A percentile compares a stretch with the other conserved stretches of the same genome.
These are phyloP conservation scores for Ophiocordyceps robertsii DNA, from an alignment of 2,329 filamentous ascomycete species.

Conservation along the genomic window DNA sequence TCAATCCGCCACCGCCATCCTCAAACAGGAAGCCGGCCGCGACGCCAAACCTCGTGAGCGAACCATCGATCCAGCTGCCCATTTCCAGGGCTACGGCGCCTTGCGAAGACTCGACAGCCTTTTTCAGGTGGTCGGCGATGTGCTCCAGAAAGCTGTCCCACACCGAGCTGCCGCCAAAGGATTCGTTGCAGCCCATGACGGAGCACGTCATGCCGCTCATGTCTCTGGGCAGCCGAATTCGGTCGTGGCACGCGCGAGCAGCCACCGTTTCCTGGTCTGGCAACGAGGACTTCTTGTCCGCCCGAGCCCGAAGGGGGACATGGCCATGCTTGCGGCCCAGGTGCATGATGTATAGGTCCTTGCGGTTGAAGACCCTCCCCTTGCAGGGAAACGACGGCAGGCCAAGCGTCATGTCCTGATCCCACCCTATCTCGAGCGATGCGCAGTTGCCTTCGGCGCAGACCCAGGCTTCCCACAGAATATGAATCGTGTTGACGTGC, in stretches of 20 bases:
- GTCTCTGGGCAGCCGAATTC: constrained; percentile 46
- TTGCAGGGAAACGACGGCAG: constrained; percentile 27
- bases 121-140: constrained; percentile 65
- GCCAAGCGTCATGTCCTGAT: constrained; percentile 7
- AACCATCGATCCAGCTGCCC: not conserved
- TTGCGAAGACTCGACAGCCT: not conserved
- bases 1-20: not conserved
- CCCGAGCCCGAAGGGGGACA: not conserved
- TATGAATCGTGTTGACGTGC: constrained; percentile 69
- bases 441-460: constrained; percentile 53
- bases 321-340: constrained; percentile 65
- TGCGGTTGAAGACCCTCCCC: constrained; percentile 68
- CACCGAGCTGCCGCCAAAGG: constrained; percentile 45
- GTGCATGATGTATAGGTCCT: constrained; percentile 85
- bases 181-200: constrained; percentile 40
- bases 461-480: constrained; percentile 60
- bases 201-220: constrained; percentile 48
- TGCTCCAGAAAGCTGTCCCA: constrained; percentile 87
- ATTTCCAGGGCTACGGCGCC: not conserved
- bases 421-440: constrained; percentile 4
- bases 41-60: not conserved
- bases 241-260: constrained; percentile 40
- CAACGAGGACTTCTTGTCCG: constrained; percentile 18
- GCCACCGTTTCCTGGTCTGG: constrained; percentile 40
- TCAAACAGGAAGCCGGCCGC: not conserved